Evolutionary conservation across 805 yeast species (phyloP), one percentile per base, ranked within the genome.

Genomic region (Candida dajiaensis): DNA sequence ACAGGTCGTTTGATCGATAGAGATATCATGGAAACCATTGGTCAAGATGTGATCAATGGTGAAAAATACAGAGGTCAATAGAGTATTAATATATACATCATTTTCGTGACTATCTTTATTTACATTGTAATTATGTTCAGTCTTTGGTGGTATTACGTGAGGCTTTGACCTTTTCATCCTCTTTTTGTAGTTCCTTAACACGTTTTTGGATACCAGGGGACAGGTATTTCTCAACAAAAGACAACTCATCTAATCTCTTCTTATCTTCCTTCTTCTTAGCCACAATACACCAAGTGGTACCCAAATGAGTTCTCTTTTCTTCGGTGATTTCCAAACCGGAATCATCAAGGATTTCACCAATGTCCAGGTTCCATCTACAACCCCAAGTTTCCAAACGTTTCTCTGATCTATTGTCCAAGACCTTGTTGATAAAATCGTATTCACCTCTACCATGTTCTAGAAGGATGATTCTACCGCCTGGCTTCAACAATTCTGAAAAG

Each of bases 301-400:
- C 98, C 50, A 94, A 74, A 67, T 94, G 97, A 19, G 81, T 81
- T 53, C 96, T 73, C 51, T 78, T 80, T 58, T 87, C 92, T 54
- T 80, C 81, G 2, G 89, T 87, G 39, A 94, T 77, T 53, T 85
- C 90, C 46, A 94, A 71, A 0, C 95, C 96, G 7, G 95, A 82
- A 48, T 80, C 81, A 61, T 85, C 90, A 23, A 94, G 74, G 37
- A 94, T 72, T 56, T 85, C 95, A 21, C 90, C 95, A 54, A 94
- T 87, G 61, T 94, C 98, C 52, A 94, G 70, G 62, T 94, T 94
- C 97, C 98, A 94, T 60, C 98, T 73, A 66, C 99, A 94, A 1
- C 97, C 99, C 97, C 98, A 94, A 3, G 83, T 80, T 49, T 84
- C 78, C 68, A 90, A 78, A 66, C 97, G 83, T 55, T 80, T 78